Evolutionary conservation across 2,329 filamentous ascomycete genomes (phyloP), one percentile per base, ranked within the genome.

Genomic region (Elsinoe necatrix): DNA sequence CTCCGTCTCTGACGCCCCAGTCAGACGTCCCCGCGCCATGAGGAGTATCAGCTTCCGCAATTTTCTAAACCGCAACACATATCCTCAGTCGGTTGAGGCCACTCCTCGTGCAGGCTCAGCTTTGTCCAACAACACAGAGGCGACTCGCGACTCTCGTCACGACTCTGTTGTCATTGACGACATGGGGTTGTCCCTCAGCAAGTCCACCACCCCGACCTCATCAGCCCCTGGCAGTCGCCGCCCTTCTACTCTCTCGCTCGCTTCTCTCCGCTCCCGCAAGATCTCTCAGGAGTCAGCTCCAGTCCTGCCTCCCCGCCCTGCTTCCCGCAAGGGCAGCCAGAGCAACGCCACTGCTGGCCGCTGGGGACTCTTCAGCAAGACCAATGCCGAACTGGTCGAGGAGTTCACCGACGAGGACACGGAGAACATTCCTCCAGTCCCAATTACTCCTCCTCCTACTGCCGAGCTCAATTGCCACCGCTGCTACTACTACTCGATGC

Each of bases 401-500:
- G 21, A 42, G 4, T 27, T 56, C 39, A 25, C 31, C 5, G 29
- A 56, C 18, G 57, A 59, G 14, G 60, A 58, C 51, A 54, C 56
- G 34, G 59, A 61, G 43, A 57, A 61, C 45, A 43, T 62, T 7
- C 59, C 59, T 57, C 20, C 61, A 14, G 60, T 60, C 47, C 60
- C 57, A 2, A 56, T 35, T 34, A 59, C 60, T 37, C 57, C 59
- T 27, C 55, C 58, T 9, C 23, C 58, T 18, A 56, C 58, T 7
- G 58, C 62, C n/a, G 67, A 69, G 43, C 57, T 69, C 12, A 66
- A 60, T 35, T 70, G 66, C 54, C 64, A 65, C 41, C 65, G 63
- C 14, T 70, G 68, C 62, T 69, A 70, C 58, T 70, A 70, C 63
- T 69, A 64, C 58, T 64, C 63, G 18, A 67, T 68, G 25, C 62